Percentiles rank a stretch among this genome's conserved stretches.
Conservation (phyloP, 768 basidiomycete species). For the Holtermanniella nyarrowii region DNA sequence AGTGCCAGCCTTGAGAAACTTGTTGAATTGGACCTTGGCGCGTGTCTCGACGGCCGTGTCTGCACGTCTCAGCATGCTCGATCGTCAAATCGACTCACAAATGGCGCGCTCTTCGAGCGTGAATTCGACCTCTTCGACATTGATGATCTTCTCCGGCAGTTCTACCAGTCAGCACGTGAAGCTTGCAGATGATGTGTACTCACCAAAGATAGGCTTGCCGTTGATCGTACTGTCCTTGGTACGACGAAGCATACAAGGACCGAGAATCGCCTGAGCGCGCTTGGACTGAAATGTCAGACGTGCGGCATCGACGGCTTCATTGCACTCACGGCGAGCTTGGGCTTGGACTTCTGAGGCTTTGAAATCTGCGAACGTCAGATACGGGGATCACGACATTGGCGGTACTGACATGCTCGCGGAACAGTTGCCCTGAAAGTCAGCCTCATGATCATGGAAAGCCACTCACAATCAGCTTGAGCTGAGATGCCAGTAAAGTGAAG, state of each 20-base stretch:
- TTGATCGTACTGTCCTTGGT: conserved; percentile 60
- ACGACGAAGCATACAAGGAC: conserved; percentile 50
- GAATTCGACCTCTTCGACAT: conserved; percentile 51
- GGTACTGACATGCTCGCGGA: no score
- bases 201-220: no score
- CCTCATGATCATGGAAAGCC: no score
- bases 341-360: no score
- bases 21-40: conserved; percentile 56
- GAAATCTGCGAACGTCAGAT: no score
- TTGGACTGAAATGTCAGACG: conserved; percentile 43
- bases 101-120: conserved; percentile 54
- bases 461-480: conserved; percentile 53
- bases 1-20: conserved; percentile 54
- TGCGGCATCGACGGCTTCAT: background rate
- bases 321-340: conserved; percentile 53
- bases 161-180: no score
- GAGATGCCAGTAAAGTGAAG: conserved; percentile 44
- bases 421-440: no score
- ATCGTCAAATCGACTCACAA: conserved; percentile 45
- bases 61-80: conserved; percentile 7
- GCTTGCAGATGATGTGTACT: no score
- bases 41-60: conserved; percentile 12
- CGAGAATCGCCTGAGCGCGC: conserved; percentile 40
- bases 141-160: conserved; percentile 51
- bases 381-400: no score